Percentiles rank a stretch among this genome's conserved stretches.
phyloP scores from a whole-genome alignment of 2,329 filamentous ascomycete species.

The Thielaviopsis populi region DNA sequence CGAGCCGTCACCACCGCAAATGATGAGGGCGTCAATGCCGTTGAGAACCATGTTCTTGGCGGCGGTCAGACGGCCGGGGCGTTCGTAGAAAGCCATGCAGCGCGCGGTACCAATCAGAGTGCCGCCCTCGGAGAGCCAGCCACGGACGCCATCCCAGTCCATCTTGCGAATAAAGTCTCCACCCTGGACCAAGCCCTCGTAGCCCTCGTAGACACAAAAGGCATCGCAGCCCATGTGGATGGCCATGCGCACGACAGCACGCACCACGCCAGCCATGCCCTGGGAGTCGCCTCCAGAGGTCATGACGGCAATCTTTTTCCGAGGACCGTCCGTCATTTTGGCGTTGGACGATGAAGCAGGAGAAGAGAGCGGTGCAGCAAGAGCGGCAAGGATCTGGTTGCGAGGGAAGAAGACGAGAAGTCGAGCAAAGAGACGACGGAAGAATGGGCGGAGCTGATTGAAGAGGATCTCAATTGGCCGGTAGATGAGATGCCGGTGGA shows the following conservation, averaged over 20 bases:
- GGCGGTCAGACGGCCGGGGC: conserved; percentile 64
- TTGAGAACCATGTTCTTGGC: conserved; percentile 89
- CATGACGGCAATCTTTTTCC: conserved; percentile 72
- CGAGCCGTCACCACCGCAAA: conserved; percentile 93
- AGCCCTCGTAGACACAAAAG: conserved; percentile 80
- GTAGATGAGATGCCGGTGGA: conserved; percentile 20
- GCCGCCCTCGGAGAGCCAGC: conserved; percentile 84
- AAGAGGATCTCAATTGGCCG: conserved; percentile 23
- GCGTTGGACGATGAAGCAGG: conserved; percentile 17
- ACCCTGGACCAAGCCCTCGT: conserved; percentile 84
- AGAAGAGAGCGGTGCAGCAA: conserved; percentile 9
- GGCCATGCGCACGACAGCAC: conserved; percentile 80
- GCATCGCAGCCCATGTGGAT: conserved; percentile 71
- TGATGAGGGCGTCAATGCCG: conserved; percentile 89
- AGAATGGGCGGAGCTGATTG: conserved; percentile 21
- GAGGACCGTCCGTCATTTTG: conserved; percentile 29
- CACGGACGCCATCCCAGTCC: conserved; percentile 85
- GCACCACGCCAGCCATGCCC: conserved; percentile 85
- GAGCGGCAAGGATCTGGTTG: conserved; percentile 14
- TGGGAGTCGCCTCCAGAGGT: conserved; percentile 89
- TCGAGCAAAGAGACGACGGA: conserved; percentile 17
- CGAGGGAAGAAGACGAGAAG: conserved; percentile 14
- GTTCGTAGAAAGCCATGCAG: conserved; percentile 83
- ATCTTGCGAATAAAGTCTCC: conserved; percentile 77
- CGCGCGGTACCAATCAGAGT: conserved; percentile 92